A percentile compares a stretch with the other conserved stretches of the same genome.
phyloP scores from a whole-genome alignment of 164 flowering plant genomes.

The Euptelea pleiosperma region DNA sequence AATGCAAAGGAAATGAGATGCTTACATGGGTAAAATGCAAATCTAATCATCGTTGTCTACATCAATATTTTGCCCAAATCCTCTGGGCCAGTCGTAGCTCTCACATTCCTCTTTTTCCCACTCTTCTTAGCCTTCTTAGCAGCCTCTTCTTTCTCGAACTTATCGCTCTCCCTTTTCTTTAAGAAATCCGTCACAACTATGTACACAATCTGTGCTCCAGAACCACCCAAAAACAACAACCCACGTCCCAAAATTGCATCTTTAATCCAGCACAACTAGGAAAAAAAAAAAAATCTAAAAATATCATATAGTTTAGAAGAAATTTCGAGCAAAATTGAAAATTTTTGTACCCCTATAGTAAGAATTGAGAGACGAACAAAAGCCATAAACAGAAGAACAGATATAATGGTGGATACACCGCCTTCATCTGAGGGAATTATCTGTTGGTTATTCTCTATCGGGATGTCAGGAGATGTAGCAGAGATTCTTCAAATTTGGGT shows the following conservation, averaged over 20 bases:
- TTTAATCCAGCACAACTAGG: not conserved
- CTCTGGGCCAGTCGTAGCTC: conserved; percentile 66
- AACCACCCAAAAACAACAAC: conserved; percentile 13
- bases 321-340: not conserved
- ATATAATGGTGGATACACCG: conserved; percentile 35
- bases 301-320: not conserved
- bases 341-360: conserved; percentile 62
- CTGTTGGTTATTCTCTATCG: conserved; percentile 37
- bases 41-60: conserved; percentile 39
- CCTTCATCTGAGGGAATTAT: conserved; percentile 36
- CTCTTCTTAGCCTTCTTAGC: conserved; percentile 47
- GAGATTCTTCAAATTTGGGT: conserved; percentile 26
- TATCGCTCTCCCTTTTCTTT: conserved; percentile 74
- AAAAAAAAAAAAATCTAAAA: not conserved
- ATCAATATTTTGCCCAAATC: conserved; percentile 71
- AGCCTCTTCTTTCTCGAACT: conserved; percentile 71
- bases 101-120: conserved; percentile 37
- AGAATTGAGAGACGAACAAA: conserved; percentile 62
- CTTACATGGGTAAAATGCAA: conserved; percentile 7
- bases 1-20: conserved; percentile 1
- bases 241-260: conserved; percentile 21
- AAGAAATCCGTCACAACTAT: conserved; percentile 74
- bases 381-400: conserved; percentile 61
- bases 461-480: conserved; percentile 31
- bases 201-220: conserved; percentile 56